Evolutionary conservation across 2,329 filamentous ascomycete species (phyloP), one percentile per base, ranked within the genome.

Genomic region (Dactylellina haptotyla): DNA sequence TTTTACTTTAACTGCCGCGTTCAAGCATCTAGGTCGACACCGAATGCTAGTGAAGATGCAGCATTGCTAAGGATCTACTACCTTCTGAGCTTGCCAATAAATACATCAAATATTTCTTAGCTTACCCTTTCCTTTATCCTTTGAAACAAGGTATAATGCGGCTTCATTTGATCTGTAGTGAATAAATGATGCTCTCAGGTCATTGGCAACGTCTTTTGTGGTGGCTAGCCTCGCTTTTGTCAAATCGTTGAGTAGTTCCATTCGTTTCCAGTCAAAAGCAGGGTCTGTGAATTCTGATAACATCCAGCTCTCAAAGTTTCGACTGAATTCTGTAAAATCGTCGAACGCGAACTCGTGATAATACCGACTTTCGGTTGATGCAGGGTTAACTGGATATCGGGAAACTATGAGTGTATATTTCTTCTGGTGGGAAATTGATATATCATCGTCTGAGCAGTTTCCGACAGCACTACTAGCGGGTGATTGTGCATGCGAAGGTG

Each of bases 221-320:
- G 3, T 25, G 1, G 23, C 16, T 4, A 46, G 16, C 12, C 16
- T 25, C 14, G 28, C 54, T 3, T 30, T 45, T 6, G 20, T 25
- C 12, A 34, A 32, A 20, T 45, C 32, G 9, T 58, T 58, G n/a
- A 26, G 23, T 2, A 59, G 14, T 2, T 48, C 41, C 56, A 59
- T 59, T 1, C n/a, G n/a, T 4, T 34, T 30, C 56, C 56, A 59
- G 9, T 26, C 46, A 37, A 59, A 59, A 10, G 5, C 3, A 12
- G 56, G 56, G 16, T 59, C 41, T 2, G 5, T 5, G 18, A 59
- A 59, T 1, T 23, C 37, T 3, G 20, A 1, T 10, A 16, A 1
- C 26, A 59, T 48, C 56, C 56, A 59, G 16, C 2, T n/a, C 16
- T 59, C 56, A 14, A 59, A 59, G 9, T 18, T 25, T 3, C 1